Evolutionary conservation across 768 basidiomycete genomes (phyloP).

Genomic region (Calocybe gangraenosa): DNA sequence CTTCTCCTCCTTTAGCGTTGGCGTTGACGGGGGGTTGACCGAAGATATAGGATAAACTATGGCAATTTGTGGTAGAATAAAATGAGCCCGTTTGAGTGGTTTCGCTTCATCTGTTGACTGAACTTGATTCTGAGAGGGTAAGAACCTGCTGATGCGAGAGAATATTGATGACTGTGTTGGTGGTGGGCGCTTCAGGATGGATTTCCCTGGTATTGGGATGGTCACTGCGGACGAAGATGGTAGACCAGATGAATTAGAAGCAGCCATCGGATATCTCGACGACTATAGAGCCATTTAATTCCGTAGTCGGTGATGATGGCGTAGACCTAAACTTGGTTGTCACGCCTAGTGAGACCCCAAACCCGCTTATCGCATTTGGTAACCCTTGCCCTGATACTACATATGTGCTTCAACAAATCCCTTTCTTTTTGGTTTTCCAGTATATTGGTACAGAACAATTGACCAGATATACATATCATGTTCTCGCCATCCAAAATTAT

Average conservation of each 20-base stretch:
- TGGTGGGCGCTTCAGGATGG: conserved; percentile 75
- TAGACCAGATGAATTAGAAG: conserved; percentile 48
- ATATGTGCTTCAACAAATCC: too few relatives aligned
- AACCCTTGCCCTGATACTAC: too few relatives aligned
- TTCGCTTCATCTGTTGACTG: conserved; percentile 41
- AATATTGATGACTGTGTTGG: conserved; percentile 66
- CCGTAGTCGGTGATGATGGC: conserved; percentile 8
- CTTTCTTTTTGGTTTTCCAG: conserved; percentile 2
- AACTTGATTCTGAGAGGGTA: conserved; percentile 51
- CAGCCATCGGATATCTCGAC: conserved; percentile 13
- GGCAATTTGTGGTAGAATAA: conserved; percentile 81
- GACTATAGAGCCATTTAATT: conserved; percentile 14
- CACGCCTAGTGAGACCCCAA: background rate
- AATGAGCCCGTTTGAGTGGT: conserved; percentile 84
- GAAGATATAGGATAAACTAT: conserved; percentile 91
- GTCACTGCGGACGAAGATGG: conserved; percentile 81
- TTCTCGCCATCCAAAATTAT: too few relatives aligned
- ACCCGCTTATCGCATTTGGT: too few relatives aligned
- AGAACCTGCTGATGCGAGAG: conserved; percentile 68
- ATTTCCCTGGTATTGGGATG: conserved; percentile 75
- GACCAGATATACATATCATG: too few relatives aligned
- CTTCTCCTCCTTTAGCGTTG: conserved; percentile 77
- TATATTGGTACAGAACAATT: background rate
- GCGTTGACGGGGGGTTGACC: conserved; percentile 77
- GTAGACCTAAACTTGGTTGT: conserved; percentile 1